A percentile compares a stretch with the other conserved stretches of the same genome.
phyloP scores from a whole-genome alignment of 192 early-diverging fungal species.

The Coemansia sp. region DNA sequence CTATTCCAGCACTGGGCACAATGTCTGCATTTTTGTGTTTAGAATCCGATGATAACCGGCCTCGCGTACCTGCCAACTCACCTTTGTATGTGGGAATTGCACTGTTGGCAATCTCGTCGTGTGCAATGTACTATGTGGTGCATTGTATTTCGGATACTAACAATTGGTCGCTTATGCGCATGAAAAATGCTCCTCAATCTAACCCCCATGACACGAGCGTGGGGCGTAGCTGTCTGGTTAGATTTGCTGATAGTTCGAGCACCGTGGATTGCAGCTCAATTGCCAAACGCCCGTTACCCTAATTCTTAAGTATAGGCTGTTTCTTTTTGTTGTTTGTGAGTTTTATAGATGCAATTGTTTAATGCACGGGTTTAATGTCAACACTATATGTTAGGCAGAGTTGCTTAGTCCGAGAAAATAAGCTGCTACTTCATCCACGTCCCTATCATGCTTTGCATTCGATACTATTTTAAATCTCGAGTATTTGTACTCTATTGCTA shows the following conservation, averaged over 20 bases:
- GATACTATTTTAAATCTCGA: too few relatives aligned
- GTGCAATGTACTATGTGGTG: conserved; percentile 16
- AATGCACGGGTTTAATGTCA: too few relatives aligned
- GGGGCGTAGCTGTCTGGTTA: neutral
- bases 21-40: conserved; percentile 2
- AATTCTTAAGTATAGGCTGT: neutral
- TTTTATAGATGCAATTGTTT: neutral
- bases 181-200: neutral
- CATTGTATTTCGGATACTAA: conserved; percentile 19
- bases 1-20: conserved; percentile 11
- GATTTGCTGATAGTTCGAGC: neutral
- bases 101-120: conserved; percentile 4
- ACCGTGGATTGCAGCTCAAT: conserved; percentile 5
- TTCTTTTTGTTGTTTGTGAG: neutral
- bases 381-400: too few relatives aligned
- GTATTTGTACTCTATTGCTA: too few relatives aligned
- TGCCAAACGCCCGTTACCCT: neutral
- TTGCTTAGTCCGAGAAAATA: too few relatives aligned
- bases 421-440: too few relatives aligned
- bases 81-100: conserved; percentile 21
- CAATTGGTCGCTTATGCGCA: conserved; percentile 17
- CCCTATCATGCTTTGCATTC: too few relatives aligned
- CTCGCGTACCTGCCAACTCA: neutral
- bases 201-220: neutral
- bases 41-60: neutral